Evolutionary conservation across 192 early-diverging fungal genomes (phyloP), one percentile per base, ranked within the genome.

Genomic region (Podila minutissima): DNA sequence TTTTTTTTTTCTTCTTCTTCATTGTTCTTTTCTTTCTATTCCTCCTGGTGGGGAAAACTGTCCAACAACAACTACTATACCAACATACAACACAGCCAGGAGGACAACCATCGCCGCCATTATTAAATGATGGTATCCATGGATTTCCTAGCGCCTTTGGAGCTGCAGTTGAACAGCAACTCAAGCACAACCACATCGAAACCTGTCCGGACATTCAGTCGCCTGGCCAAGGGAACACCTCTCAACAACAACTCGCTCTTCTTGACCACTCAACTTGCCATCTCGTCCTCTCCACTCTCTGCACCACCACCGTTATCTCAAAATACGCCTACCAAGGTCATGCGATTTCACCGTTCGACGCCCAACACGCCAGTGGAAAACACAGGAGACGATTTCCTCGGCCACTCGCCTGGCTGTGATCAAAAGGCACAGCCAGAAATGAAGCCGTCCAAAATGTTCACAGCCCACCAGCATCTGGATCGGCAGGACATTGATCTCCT

Each of bases 141-240:
- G 37, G 63, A 59, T 19, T 63, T 50, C 46, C 58, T 61, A 11
- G 63, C 57, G 35, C 55, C 71, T 8, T 32, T 66, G 5, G n/a
- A 50, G 55, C 26, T 66, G 20, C 32, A 37, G 41, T 49, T 74
- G 24, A 22, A 61, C 59, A 53, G n/a, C 35, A 32, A 19, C n/a
- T 19, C 41, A 13, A 7, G n/a, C 11, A 31, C 48, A 46, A 35
- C 48, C 29, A 38, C 68, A 28, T 1, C 35, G 35, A 69, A 55
- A 5, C 53, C n/a, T 60, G 19, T 33, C 28, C 31, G 58, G 24
- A 73, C 71, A 4, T 73, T 73, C 31, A 73, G 63, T 66, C 64
- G 71, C 1, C 38, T 73, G 15, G 35, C 64, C 2, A 65, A 53
- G 29, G 24, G 35, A 26, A 11, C 37, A 1, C 61, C 61, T 12